Conservation (phyloP, 345 rosid genomes). For the Brassica rapa region DNA sequence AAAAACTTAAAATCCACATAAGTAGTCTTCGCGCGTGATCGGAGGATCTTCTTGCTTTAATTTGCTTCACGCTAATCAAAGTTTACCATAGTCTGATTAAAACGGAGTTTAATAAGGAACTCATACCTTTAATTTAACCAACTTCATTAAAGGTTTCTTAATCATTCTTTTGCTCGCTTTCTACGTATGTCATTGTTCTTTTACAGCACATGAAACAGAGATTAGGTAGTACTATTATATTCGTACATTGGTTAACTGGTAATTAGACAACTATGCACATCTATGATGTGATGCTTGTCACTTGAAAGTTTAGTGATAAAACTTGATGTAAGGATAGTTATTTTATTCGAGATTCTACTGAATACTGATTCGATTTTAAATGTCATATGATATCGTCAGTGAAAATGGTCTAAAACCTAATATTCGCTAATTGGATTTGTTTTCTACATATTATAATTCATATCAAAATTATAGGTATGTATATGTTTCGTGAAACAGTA, state of each 20-base stretch:
- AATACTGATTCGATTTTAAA: background rate
- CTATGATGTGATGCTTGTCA: constrained; percentile 7
- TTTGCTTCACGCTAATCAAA: constrained; percentile 29
- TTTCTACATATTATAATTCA: background rate
- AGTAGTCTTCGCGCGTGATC: constrained; percentile 37
- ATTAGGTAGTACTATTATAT: background rate
- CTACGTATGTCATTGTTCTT: constrained; percentile 34
- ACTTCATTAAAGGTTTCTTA: constrained; percentile 34
- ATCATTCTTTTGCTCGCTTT: constrained; percentile 34
- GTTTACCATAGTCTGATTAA: constrained; percentile 1
- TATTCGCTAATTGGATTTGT: background rate
- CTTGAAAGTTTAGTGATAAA: background rate
- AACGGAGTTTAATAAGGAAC: constrained; percentile 12
- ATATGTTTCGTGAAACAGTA: background rate
- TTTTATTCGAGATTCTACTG: background rate
- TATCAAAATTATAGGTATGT: background rate
- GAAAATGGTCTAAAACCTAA: background rate
- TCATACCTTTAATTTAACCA: constrained; percentile 20
- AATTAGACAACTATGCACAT: background rate
- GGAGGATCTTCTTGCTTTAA: constrained; percentile 33
- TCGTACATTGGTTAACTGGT: constrained; percentile 12
- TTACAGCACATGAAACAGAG: constrained; percentile 31
- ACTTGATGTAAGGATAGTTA: background rate
- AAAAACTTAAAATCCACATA: constrained; percentile 3
- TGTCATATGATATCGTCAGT: background rate